phyloP scores from a whole-genome alignment of 768 basidiomycete species.

The button mushroom (Agaricus bisporus) region DNA sequence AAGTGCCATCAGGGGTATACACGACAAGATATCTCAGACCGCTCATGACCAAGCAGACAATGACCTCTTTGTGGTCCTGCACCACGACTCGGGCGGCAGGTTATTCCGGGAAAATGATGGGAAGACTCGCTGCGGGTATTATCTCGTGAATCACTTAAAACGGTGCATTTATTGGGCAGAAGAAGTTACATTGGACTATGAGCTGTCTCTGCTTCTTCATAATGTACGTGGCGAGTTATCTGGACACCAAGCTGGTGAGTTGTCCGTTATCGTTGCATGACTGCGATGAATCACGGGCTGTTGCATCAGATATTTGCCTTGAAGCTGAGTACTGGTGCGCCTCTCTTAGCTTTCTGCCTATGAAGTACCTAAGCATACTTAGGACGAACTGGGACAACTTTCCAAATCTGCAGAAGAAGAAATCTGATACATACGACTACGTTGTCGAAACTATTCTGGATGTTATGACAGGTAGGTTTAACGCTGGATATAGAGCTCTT shows the following conservation, averaged over 20 bases:
- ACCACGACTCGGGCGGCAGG: background rate
- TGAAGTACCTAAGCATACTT: background rate
- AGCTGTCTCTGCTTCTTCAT: background rate
- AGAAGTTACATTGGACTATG: background rate
- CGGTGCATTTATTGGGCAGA: slow-evolving; percentile 3
- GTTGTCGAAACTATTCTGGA: background rate
- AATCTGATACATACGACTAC: slow-evolving; percentile 1
- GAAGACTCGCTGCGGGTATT: background rate
- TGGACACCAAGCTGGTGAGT: background rate
- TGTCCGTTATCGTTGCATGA: too few relatives aligned
- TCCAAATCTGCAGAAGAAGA: background rate
- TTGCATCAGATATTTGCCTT: background rate
- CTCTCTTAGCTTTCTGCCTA: background rate
- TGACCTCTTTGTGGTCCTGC: slow-evolving; percentile 2
- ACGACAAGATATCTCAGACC: background rate
- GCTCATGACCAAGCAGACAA: background rate
- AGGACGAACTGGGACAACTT: slow-evolving; percentile 6
- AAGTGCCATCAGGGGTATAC: background rate
- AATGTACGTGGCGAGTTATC: background rate
- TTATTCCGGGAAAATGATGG: background rate
- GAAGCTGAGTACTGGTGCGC: slow-evolving; percentile 6
- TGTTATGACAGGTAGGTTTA: slow-evolving; percentile 3
- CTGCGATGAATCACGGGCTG: background rate
- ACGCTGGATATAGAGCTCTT: background rate
- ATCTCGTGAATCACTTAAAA: background rate